These are phyloP conservation scores for Mycena albidolilacea DNA, from an alignment of 768 basidiomycete species.

Conservation along the genomic window DNA sequence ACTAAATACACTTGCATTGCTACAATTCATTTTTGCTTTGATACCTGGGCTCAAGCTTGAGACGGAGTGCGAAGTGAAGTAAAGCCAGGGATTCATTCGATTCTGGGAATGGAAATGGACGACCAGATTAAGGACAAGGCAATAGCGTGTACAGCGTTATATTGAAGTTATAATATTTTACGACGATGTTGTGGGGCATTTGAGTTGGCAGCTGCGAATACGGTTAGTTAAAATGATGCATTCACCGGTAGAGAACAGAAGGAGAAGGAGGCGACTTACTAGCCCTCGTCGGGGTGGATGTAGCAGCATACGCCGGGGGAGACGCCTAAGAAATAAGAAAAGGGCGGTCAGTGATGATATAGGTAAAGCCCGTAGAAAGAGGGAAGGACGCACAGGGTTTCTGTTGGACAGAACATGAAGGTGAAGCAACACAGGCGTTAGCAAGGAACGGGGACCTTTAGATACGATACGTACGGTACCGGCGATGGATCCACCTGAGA, in stretches of 20 bases:
- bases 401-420: background rate
- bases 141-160: too few species aligned
- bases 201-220: constrained; percentile 5
- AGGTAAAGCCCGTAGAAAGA: background rate
- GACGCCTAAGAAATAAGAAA: background rate
- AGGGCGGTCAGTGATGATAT: background rate
- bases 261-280: constrained; percentile 6
- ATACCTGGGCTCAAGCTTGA: too few species aligned
- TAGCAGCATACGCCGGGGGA: constrained; percentile 20
- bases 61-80: background rate
- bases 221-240: background rate
- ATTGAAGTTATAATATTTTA: too few species aligned
- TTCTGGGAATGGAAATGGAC: constrained; percentile 16
- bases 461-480: constrained; percentile 20
- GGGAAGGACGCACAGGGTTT: constrained; percentile 9
- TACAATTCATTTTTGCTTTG: constrained; percentile 8
- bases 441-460: background rate
- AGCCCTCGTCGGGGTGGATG: constrained; percentile 25
- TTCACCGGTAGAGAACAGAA: background rate
- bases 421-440: background rate
- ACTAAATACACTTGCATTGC: constrained; percentile 35
- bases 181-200: constrained; percentile 7
- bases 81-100: background rate
- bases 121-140: background rate
- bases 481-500: constrained; percentile 20